phyloP scores from a whole-genome alignment of 1,139 yeast species.

The Yamadazyma siamensis region DNA sequence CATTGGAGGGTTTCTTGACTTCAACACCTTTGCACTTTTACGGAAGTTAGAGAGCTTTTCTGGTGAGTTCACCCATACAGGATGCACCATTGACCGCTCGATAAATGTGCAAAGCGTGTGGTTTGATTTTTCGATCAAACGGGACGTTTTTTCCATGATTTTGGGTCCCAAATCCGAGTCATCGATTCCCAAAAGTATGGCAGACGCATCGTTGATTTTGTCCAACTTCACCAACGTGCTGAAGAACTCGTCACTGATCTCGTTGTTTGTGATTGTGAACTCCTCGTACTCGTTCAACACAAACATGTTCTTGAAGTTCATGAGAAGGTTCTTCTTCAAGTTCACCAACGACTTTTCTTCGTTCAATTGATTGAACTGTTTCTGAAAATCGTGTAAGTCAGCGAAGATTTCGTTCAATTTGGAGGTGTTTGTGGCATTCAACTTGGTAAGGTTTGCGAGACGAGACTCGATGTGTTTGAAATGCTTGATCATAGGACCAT shows the following conservation, averaged over 20 bases:
- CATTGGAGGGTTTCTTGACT: conserved; percentile 41
- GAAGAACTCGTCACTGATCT: conserved; percentile 59
- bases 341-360: conserved; percentile 38
- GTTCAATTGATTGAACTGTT: conserved; percentile 38
- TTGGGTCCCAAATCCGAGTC: conserved; percentile 70
- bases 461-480: conserved; percentile 41
- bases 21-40: conserved; percentile 30
- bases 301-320: conserved; percentile 60
- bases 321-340: conserved; percentile 54
- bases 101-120: conserved; percentile 42
- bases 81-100: conserved; percentile 34
- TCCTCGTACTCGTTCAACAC: conserved; percentile 73
- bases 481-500: conserved; percentile 51
- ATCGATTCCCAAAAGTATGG: conserved; percentile 62
- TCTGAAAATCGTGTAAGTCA: conserved; percentile 21
- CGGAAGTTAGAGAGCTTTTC: conserved; percentile 29
- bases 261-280: conserved; percentile 39
- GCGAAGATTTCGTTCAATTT: conserved; percentile 28
- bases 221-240: conserved; percentile 58
- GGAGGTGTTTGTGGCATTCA: conserved; percentile 30
- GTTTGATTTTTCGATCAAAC: conserved; percentile 49
- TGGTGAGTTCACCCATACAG: conserved; percentile 29
- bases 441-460: conserved; percentile 37
- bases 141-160: conserved; percentile 60
- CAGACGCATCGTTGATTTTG: conserved; percentile 62